Evolutionary conservation across 148 eudicot genomes (phyloP).

Genomic region (Gaultheria prostrata): DNA sequence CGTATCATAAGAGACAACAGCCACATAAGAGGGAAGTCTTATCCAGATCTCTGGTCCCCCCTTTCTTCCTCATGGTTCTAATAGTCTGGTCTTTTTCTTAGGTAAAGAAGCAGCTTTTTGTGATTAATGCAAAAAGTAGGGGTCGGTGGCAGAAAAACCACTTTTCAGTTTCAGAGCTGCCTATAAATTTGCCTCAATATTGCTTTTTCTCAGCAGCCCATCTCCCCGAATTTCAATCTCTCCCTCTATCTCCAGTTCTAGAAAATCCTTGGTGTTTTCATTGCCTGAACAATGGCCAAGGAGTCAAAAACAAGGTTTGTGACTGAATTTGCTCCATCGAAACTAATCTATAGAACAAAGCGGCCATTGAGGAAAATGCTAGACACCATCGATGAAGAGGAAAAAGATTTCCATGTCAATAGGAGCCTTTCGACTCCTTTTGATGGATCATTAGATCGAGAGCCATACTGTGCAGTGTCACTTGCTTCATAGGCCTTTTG

Average conservation of each 20-base stretch:
- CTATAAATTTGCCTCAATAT: slow-evolving; percentile 9
- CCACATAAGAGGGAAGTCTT: neutral
- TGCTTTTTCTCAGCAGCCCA: slow-evolving; percentile 1
- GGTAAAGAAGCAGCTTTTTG: slow-evolving; percentile 12
- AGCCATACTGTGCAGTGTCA: neutral
- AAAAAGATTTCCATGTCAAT: slow-evolving; percentile 19
- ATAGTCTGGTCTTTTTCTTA: slow-evolving; percentile 18
- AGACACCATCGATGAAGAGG: slow-evolving; percentile 56
- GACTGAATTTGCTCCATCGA: slow-evolving; percentile 52
- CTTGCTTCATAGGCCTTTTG: slow-evolving; percentile 7
- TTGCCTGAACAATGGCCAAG: slow-evolving; percentile 30
- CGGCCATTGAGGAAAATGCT: slow-evolving; percentile 28
- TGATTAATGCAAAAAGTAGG: slow-evolving; percentile 19
- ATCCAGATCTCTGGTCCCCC: slow-evolving; percentile 17
- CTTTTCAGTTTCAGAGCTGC: neutral
- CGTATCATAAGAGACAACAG: neutral
- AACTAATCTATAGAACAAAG: slow-evolving; percentile 22
- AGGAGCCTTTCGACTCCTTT: slow-evolving; percentile 3
- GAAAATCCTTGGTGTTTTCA: neutral
- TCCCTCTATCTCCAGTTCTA: neutral
- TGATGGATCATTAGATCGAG: neutral
- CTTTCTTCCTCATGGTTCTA: slow-evolving; percentile 6
- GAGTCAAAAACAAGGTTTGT: slow-evolving; percentile 30
- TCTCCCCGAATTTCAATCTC: neutral
- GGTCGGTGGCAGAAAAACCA: slow-evolving; percentile 14